Evolutionary conservation across 352 stramenopile genomes (phyloP), one percentile per base, ranked within the genome.

Genomic region (Peronosclerospora sorghi): DNA sequence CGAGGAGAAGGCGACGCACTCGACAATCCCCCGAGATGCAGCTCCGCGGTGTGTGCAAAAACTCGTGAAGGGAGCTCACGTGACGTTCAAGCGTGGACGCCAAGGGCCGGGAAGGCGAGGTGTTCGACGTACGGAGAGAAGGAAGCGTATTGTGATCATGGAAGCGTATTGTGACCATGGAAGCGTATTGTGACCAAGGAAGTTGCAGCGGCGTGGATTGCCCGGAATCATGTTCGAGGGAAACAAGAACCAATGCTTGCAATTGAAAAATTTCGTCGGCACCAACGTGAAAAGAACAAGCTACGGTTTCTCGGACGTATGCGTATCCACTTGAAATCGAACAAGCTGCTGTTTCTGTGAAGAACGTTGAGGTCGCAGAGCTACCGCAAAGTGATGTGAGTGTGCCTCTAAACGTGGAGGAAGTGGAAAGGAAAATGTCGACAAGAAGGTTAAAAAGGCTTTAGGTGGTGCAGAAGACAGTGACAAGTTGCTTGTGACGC

Each of bases 391-490:
- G 38, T 29, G 43, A 56, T 24, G 41, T 84, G 5, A 67, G 47
- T 9, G 65, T 84, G 30, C 52, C 62, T 5, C 56, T 83, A 45
- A 75, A 80, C 13, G 23, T 47, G 19, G 66, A 77, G 7, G 70
- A 83, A 8, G 77, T 10, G 54, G 83, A 34, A 79, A 63, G 68
- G 68, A 82, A 55, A 59, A 82, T 3, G 68, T 55, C 6, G n/a
- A 23, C 23, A 35, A 20, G 41, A 42, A 52, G 28, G 30, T 20
- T 0, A 9, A 18, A 6, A 8, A 18, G 39, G 10, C 4, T 32
- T 26, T 45, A 7, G 28, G 47, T 8, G 45, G 54, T 10, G 50
- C 62, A 2, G 61, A 70, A 30, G 24, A 52, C 0, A 65, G 57
- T 1, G 48, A 69, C 18, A 68, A 86, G 3, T 45, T 74, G 37